Evolutionary conservation across 108 stramenopile species (phyloP), one percentile per base, ranked within the genome.

Genomic region (Thalassiosira profunda): DNA sequence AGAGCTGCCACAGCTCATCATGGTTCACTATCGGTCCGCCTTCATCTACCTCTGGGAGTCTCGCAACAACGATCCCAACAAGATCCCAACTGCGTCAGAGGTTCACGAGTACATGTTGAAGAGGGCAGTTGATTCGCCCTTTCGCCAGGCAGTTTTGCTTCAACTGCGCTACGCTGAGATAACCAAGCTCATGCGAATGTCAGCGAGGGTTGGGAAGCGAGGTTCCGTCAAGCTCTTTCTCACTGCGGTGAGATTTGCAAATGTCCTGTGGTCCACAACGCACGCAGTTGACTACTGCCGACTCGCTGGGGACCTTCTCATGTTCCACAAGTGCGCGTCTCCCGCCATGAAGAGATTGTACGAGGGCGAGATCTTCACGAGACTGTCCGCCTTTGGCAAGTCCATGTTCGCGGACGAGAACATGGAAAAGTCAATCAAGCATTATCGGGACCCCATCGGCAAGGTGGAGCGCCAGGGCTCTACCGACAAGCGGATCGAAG

Each of bases 91-190:
- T 42, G 25, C 59, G 3, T 40, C 10, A 2, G 59, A 60, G 6
- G 59, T 60, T 9, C 38, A 60, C 41, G 44, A 9, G 17, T 43
- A 60, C 59, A 60, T 60, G 41, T 2, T 60, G 42, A 26, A 60
- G 5, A 55, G 28, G 53, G 53, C 53, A 5, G 17, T 31, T 11
- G 26, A 55, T 28, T 55, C 9, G 12, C 28, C 53, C 5, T 8
- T 26, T 29, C 26, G 53, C 14, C 25, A 23, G 18, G 18, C 6
- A 6, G 15, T 55, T 28, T 29, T 55, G 9, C 23, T 15, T 9
- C 14, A 11, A 10, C 17, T 55, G 28, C 6, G 53, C 29, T 35
- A 37, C 26, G 31, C 31, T 37, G 59, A 41, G 8, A 60, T 60
- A 30, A 6, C 7, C 7, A 63, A 63, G 17, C 17, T 63, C 2